phyloP scores from a whole-genome alignment of 2,329 filamentous ascomycete genomes.

The Talaromyces atroroseus region DNA sequence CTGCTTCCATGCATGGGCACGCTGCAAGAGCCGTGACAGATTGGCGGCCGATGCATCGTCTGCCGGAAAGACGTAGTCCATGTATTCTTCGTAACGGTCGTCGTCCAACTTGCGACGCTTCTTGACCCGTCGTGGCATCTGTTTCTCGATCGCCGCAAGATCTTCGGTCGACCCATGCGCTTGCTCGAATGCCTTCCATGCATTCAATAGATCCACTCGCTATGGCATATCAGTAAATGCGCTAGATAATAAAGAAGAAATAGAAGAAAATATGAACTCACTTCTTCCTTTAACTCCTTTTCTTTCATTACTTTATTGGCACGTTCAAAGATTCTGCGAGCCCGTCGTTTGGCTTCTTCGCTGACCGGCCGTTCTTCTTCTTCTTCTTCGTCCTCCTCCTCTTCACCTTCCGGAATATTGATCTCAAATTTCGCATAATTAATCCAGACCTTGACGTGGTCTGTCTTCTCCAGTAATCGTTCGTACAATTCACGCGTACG shows the following conservation, averaged over 20 bases:
- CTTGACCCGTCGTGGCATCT: constrained; percentile 92
- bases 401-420: constrained; percentile 72
- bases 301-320: constrained; percentile 85
- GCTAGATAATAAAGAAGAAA: neutral
- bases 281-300: constrained; percentile 82
- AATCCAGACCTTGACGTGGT: constrained; percentile 99
- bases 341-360: constrained; percentile 76
- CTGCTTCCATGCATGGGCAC: constrained; percentile 85
- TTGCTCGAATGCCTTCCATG: constrained; percentile 87
- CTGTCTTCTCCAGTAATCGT: constrained; percentile 85
- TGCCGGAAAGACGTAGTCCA: constrained; percentile 94
- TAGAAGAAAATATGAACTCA: constrained; percentile 27
- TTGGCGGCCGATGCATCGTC: constrained; percentile 84
- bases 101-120: constrained; percentile 87
- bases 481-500: constrained; percentile 79
- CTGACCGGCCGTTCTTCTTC: constrained; percentile 60
- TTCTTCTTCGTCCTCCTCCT: constrained; percentile 55
- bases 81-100: constrained; percentile 91
- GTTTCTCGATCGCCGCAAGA: constrained; percentile 75
- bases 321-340: constrained; percentile 76
- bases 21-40: constrained; percentile 74
- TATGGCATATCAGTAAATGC: constrained; percentile 19
- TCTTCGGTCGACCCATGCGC: constrained; percentile 73
- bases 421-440: constrained; percentile 98
- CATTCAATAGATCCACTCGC: constrained; percentile 83